These are phyloP conservation scores for Colletotrichum sp. DNA, from an alignment of 2,329 filamentous ascomycete genomes.

Conservation along the genomic window DNA sequence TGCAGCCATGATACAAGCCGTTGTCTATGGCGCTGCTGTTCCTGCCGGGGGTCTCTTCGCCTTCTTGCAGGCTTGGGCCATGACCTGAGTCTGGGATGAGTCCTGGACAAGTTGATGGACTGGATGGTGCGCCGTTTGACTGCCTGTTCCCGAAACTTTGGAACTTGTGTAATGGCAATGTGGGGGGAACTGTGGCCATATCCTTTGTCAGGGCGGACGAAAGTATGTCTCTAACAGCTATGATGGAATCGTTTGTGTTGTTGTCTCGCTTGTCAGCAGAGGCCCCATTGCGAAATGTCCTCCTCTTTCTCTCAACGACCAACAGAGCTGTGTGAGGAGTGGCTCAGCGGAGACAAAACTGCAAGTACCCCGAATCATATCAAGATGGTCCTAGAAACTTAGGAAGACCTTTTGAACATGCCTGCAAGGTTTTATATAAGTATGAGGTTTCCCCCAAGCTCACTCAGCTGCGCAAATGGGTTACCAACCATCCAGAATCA, in stretches of 20 bases:
- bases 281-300: accelerated
- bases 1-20: too few species aligned
- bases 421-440: background rate
- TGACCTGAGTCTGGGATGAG: background rate
- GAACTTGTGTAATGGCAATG: accelerated
- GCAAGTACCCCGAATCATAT: accelerated
- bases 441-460: accelerated
- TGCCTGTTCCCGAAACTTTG: background rate
- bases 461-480: background rate
- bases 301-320: background rate
- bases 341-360: background rate
- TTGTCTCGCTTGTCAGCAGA: accelerated
- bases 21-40: too few species aligned
- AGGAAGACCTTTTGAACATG: accelerated
- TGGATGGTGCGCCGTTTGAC: background rate
- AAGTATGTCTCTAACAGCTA: background rate
- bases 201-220: background rate
- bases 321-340: too few species aligned
- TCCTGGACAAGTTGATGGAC: background rate
- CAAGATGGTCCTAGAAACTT: background rate
- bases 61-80: accelerated
- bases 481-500: background rate
- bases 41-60: background rate
- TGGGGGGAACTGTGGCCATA: accelerated
- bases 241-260: accelerated